These are phyloP conservation scores for Benincasa hispida DNA, from an alignment of 306 rosid genomes.

Conservation along the genomic window DNA sequence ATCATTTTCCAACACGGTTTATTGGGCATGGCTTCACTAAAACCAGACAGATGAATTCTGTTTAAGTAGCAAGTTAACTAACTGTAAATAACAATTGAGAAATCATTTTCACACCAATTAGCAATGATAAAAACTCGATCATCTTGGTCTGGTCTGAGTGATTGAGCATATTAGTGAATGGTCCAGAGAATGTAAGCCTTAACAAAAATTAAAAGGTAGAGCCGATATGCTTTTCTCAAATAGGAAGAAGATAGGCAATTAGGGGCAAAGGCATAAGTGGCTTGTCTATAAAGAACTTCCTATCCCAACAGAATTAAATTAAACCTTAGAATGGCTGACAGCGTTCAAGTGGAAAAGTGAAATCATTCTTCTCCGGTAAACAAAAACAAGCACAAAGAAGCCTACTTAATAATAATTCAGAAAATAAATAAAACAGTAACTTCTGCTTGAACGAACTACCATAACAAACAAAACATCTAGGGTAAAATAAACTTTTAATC, in stretches of 20 bases:
- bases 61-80: neutral
- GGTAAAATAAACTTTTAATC: no score
- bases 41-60: neutral
- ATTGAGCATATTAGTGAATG: neutral
- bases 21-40: neutral
- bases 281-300: neutral
- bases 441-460: no score
- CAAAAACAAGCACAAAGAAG: neutral
- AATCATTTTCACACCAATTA: neutral
- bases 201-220: neutral
- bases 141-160: neutral
- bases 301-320: neutral
- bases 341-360: neutral
- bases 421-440: neutral
- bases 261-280: neutral
- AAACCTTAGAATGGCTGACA: neutral
- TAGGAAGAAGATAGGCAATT: neutral
- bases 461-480: no score
- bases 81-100: neutral
- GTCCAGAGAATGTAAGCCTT: neutral
- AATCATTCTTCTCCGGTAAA: neutral
- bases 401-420: neutral
- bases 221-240: neutral
- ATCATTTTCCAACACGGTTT: neutral
- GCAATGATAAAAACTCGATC: neutral